Percentiles rank a stretch among this genome's conserved stretches.
Evolutionary conservation across 2,329 filamentous ascomycete species (phyloP).

Genomic region (Blastomyces silverae): DNA sequence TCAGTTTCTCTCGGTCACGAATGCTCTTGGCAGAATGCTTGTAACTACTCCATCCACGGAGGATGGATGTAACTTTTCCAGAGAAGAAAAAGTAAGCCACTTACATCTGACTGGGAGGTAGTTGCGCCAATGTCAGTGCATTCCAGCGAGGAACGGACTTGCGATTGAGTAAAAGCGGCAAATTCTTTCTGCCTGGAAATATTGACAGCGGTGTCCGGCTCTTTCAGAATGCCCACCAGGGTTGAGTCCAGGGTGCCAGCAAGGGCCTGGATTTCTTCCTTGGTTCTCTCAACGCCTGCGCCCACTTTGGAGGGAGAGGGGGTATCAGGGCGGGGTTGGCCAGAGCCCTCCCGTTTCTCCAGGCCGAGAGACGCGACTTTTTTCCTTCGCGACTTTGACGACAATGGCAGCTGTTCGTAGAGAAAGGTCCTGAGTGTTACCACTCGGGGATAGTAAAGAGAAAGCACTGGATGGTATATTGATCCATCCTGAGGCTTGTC

Average conservation of each 20-base stretch:
- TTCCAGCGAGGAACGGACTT: conserved; percentile 35
- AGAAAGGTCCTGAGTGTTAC: conserved; percentile 65
- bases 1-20: not conserved
- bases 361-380: conserved; percentile 37
- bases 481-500: not conserved
- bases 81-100: not conserved
- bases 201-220: conserved; percentile 29
- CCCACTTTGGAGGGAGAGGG: not conserved
- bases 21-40: not conserved
- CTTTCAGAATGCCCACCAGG: conserved; percentile 53
- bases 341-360: conserved; percentile 13
- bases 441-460: conserved; percentile 60
- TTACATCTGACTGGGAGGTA: conserved; percentile 57
- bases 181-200: conserved; percentile 50
- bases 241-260: conserved; percentile 60
- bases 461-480: conserved; percentile 55
- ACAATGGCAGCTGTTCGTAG: conserved; percentile 56
- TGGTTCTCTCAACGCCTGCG: not conserved
- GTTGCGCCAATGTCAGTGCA: conserved; percentile 35
- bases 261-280: conserved; percentile 31
- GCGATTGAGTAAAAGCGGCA: conserved; percentile 57
- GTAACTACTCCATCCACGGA: not conserved
- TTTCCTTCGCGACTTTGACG: conserved; percentile 52
- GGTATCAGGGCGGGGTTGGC: not conserved
- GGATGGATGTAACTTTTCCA: not conserved